Evolutionary conservation across 73 alveolate genomes (phyloP), one percentile per base, ranked within the genome.

Genomic region (Paramecium bursaria): DNA sequence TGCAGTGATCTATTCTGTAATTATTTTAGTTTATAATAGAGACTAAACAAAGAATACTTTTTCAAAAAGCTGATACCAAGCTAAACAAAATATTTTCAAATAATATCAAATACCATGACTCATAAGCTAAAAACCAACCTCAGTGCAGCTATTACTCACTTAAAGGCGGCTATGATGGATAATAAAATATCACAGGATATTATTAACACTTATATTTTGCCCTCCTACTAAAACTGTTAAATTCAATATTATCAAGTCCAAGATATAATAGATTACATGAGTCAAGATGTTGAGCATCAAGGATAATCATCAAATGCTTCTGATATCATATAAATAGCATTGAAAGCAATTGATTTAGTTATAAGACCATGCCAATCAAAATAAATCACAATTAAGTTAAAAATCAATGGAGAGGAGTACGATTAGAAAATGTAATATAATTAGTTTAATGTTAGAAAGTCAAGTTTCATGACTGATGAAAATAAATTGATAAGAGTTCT

Each of bases 51-150:
- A n/a, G n/a, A n/a, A n/a, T n/a, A n/a, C n/a, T n/a, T n/a, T n/a
- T n/a, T n/a, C n/a, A n/a, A n/a, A n/a, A n/a, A n/a, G n/a, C n/a
- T n/a, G n/a, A n/a, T n/a, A n/a, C n/a, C n/a, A n/a, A n/a, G n/a
- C n/a, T n/a, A n/a, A n/a, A n/a, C n/a, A n/a, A n/a, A n/a, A n/a
- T n/a, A n/a, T n/a, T n/a, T n/a, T n/a, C n/a, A n/a, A n/a, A n/a
- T n/a, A n/a, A n/a, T n/a, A n/a, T n/a, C n/a, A n/a, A n/a, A n/a
- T n/a, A n/a, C n/a, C n/a, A n/a, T n/a, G n/a, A n/a, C n/a, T 57
- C 82, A 67, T 67, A 67, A 67, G 44, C 44, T 67, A 23, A 67
- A 67, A 42, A 67, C 82, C 1, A 53, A 53, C 27, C 60, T 67
- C 21, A 31, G 44, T 11, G 5, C 60, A 10, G 82, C 33, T 3